Base-by-base conservation (phyloP, 768 basidiomycete genomes). In the Hericium rajendrae region DNA sequence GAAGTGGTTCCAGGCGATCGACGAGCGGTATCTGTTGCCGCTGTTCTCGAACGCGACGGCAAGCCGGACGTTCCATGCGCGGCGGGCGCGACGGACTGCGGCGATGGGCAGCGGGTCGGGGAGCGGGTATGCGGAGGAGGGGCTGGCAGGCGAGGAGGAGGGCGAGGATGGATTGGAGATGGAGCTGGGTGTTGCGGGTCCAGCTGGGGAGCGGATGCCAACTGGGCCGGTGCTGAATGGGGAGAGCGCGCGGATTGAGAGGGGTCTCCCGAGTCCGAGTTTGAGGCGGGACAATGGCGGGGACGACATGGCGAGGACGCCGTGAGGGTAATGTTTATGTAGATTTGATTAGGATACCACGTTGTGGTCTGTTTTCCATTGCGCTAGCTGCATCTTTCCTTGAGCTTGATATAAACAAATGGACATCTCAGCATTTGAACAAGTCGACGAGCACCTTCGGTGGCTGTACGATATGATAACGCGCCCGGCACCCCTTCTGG, bases 1-100 rank as follows among this genome's bases (percentile, higher is more conserved):
- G 28, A 90, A 91, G 69, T 97, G 94, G 93, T 97, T 97, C 84
- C 93, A 94, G 64, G 79, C 86, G 48, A 72, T 99, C 40, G 95
- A 99, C 71, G 94, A 99, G 72, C 80, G 92, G 62, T 99, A 95
- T 69, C 74, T 99, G 18, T 72, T 98, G 2, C 94, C 94, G 20
- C 74, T 97, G 39, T 98, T 93, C 74, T 91, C 91, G 51, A 94
- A 94, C 66, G 90, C 89, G 15, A 92, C 91, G 0, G 91, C 91
- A 16, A 90, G 87, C 61, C 77, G 91, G 64, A 86, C 86, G 59
- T 91, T 90, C 76, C 85, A 93, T 64, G 90, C 91, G 2, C 81
- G 88, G 32, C 74, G 81, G 51, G 85, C 85, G 6, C 77, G 86
- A 49, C 73, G 84, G 59, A 49, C 9, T 49, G 70, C 57, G 13